These are phyloP conservation scores for Solanum hybrid DNA, from an alignment of 305 asterid genomes.

Conservation along the genomic window DNA sequence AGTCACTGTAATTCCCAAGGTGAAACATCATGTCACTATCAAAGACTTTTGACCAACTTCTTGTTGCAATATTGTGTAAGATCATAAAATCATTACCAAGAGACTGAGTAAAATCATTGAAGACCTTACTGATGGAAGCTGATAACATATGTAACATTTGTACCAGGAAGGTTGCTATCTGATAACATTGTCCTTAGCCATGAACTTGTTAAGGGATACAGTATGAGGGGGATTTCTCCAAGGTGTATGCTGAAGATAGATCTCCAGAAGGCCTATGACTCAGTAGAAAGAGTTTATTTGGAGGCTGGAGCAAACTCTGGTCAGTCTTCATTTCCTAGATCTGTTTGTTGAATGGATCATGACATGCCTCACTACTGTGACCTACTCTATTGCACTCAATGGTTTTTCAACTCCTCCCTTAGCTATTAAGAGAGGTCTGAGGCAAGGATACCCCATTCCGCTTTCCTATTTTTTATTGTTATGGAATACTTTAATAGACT, in stretches of 20 bases:
- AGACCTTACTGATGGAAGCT: not conserved
- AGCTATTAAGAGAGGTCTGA: not conserved
- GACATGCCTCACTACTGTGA: not conserved
- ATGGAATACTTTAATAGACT: too few relatives aligned
- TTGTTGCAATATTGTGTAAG: not conserved
- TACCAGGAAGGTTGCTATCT: not conserved
- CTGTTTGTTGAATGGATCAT: not conserved
- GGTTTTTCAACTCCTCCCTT: not conserved
- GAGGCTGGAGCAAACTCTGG: not conserved
- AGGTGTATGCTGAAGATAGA: not conserved
- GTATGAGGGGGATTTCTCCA: not conserved
- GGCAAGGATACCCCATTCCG: not conserved
- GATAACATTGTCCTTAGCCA: not conserved
- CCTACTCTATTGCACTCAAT: not conserved
- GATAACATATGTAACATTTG: not conserved
- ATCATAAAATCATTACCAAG: not conserved
- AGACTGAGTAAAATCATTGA: not conserved
- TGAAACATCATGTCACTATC: not conserved
- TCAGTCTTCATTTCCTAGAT: not conserved
- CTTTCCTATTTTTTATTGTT: not conserved
- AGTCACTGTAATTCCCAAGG: not conserved
- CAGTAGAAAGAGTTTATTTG: not conserved
- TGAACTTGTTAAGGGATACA: not conserved
- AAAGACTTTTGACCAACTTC: not conserved
- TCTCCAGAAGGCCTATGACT: not conserved